Evolutionary conservation across 495 filamentous ascomycete species (phyloP).

Genomic region (Xylaria castorea): DNA sequence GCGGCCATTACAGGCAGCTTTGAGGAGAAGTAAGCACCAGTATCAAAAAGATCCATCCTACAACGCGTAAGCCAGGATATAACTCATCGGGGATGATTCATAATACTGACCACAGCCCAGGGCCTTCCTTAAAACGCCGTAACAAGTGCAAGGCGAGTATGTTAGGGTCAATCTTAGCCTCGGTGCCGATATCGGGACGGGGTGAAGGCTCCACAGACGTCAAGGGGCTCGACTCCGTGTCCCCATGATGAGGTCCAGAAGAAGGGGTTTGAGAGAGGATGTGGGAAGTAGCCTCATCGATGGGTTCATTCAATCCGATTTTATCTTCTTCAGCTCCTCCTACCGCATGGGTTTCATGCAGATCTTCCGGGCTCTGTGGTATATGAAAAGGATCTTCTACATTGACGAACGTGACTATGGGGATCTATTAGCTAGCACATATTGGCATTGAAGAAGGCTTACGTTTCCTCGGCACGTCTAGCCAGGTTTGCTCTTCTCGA

Average conservation of each 20-base stretch:
- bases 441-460: neutral
- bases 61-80: neutral
- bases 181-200: neutral
- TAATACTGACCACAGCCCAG: neutral
- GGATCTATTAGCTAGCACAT: neutral
- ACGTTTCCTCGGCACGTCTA: neutral
- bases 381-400: neutral
- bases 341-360: neutral
- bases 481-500: neutral
- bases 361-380: neutral
- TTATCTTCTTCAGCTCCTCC: neutral
- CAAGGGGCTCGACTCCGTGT: neutral
- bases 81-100: neutral
- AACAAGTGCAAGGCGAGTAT: neutral
- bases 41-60: neutral
- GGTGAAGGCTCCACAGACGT: neutral
- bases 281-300: neutral
- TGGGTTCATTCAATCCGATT: neutral
- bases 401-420: neutral
- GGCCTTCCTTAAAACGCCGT: neutral
- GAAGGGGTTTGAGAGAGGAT: neutral
- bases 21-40: neutral
- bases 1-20: neutral
- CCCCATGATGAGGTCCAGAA: neutral
- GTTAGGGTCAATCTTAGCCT: neutral